Conservation (phyloP, 1,139 yeast species). For the Suhomyces maxii region DNA sequence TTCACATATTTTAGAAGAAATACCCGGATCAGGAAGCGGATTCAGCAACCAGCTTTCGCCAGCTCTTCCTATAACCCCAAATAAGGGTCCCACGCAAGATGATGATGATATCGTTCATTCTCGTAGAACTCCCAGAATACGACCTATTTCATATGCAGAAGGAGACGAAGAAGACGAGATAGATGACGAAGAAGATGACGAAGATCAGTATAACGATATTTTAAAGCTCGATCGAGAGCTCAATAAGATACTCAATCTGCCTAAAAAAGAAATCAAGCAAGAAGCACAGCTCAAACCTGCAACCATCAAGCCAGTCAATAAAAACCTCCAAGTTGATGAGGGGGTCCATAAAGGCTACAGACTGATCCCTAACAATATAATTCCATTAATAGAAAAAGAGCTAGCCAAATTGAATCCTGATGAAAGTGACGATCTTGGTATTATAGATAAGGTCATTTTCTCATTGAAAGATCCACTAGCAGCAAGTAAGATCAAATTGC, state of each 20-base stretch:
- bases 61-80: neutral
- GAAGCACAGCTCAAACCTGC: neutral
- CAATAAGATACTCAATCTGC: constrained; percentile 8
- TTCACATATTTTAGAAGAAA: constrained; percentile 4
- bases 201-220: neutral
- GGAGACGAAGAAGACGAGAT: constrained; percentile 7
- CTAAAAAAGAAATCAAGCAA: constrained; percentile 1
- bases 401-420: constrained; percentile 11
- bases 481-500: constrained; percentile 39
- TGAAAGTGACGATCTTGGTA: constrained; percentile 16
- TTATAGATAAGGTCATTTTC: constrained; percentile 15
- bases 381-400: constrained; percentile 18
- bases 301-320: neutral
- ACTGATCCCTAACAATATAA: constrained; percentile 16
- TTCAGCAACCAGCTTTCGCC: neutral
- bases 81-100: neutral
- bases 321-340: neutral
- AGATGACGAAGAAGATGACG: constrained; percentile 1
- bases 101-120: neutral
- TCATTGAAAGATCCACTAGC: constrained; percentile 21
- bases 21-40: neutral
- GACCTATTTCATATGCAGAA: constrained; percentile 1
- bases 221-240: constrained; percentile 13
- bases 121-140: constrained; percentile 2
- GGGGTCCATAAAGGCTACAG: constrained; percentile 9